Evolutionary conservation across 2,329 filamentous ascomycete genomes (phyloP), one percentile per base, ranked within the genome.

Genomic region (Ascochyta clinopodiicola): DNA sequence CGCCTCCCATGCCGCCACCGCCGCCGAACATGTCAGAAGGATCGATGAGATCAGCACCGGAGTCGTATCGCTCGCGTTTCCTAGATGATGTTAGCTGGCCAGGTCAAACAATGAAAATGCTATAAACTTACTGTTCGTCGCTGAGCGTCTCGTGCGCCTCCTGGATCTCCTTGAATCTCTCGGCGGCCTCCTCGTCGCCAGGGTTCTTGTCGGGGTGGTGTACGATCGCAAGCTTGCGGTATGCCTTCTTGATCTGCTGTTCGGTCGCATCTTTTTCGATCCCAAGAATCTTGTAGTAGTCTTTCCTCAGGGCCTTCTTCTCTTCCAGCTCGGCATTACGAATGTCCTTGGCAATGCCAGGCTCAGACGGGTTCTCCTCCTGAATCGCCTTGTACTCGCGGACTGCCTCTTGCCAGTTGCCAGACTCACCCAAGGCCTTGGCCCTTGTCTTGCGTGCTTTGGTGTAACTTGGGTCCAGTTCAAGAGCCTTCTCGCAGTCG

Each of bases 191-290:
- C 55, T 87, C 84, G 68, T 97, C 91, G 60, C 89, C 91, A 1
- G 89, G 91, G 79, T 98, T 99, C 86, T 99, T 99, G 80, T 99
- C 95, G 2, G 95, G 95, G 76, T 99, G 95, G 74, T 96, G 90
- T 62, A 93, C 83, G 66, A 99, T 94, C 52, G 95, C 95, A 72
- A 96, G 84, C 78, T 95, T 96, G 63, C 94, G 88, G 81, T 99
- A 99, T 1, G 94, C 95, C 80, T 93, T 94, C 84, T 98, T 99
- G 81, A 99, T 95, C 50, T 95, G 87, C 53, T 82, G 82, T 21
- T 96, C 92, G 36, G 85, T 85, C 34, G 92, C 92, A 59, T 93
- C 89, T 82, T 97, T 98, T 54, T 89, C 82, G 8, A 99, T 80
- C 6, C 88, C 90, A 48, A 99, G 86, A 64, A 98, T 96, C 85